Evolutionary conservation across 495 filamentous ascomycete genomes (phyloP).

Genomic region (Aspergillus sclerotioniger): DNA sequence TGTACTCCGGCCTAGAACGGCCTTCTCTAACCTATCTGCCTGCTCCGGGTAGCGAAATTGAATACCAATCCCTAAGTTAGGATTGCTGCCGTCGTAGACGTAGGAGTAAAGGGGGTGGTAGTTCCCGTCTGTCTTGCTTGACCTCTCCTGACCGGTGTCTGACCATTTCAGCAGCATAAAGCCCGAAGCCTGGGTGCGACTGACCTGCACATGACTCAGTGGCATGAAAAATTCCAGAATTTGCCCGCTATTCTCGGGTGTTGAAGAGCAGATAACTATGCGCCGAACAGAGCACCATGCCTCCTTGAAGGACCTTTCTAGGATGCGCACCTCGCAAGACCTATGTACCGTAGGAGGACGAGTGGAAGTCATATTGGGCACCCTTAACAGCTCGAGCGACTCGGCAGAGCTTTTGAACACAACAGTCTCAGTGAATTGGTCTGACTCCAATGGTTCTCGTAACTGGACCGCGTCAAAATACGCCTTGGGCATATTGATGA

Average conservation of each 20-base stretch:
- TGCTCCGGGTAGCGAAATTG: constrained; percentile 27
- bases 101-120: constrained; percentile 37
- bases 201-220: constrained; percentile 35
- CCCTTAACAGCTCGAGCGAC: constrained; percentile 31
- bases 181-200: constrained; percentile 26
- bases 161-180: constrained; percentile 43
- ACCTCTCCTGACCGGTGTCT: constrained; percentile 37
- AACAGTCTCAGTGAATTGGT: constrained; percentile 34
- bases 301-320: constrained; percentile 37
- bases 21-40: constrained; percentile 34
- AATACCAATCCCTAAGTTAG: constrained; percentile 34
- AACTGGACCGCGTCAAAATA: constrained; percentile 40
- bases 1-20: constrained; percentile 25
- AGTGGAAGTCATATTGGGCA: constrained; percentile 33
- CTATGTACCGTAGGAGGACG: constrained; percentile 28
- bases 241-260: constrained; percentile 31
- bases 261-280: constrained; percentile 42
- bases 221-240: constrained; percentile 42
- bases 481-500: constrained; percentile 34
- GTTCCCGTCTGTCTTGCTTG: constrained; percentile 34
- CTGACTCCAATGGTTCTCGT: constrained; percentile 37
- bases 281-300: constrained; percentile 40
- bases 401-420: constrained; percentile 38
- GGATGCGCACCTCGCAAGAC: constrained; percentile 42
- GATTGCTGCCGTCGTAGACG: constrained; percentile 35